phyloP scores from a whole-genome alignment of 192 early-diverging fungal species.

The Spizellomyces punctatus region DNA sequence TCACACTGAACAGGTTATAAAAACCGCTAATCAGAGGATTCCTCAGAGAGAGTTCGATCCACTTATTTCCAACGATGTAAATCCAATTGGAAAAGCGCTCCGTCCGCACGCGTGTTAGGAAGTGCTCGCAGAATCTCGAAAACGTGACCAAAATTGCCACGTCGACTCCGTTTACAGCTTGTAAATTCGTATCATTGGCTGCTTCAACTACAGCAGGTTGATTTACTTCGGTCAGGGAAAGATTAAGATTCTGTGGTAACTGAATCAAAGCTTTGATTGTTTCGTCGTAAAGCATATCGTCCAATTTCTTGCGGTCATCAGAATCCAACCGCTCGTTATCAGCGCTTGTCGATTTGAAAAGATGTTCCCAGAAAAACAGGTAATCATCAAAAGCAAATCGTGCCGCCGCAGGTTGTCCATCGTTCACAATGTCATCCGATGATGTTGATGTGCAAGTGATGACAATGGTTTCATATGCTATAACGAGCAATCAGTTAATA shows the following conservation, averaged over 20 bases:
- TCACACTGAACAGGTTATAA: constrained; percentile 62
- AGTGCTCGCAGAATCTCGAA: constrained; percentile 61
- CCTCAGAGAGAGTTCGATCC: constrained; percentile 53
- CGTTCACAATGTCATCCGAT: background rate
- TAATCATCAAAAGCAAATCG: constrained; percentile 53
- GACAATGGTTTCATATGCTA: constrained; percentile 58
- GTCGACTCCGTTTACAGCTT: constrained; percentile 63
- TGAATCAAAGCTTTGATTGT: constrained; percentile 45
- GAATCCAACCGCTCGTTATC: constrained; percentile 16
- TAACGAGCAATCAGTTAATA: background rate
- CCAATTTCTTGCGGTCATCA: constrained; percentile 30
- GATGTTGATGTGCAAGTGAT: constrained; percentile 43
- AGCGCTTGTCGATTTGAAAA: constrained; percentile 49
- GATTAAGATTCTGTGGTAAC: constrained; percentile 48
- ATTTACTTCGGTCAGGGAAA: constrained; percentile 44
- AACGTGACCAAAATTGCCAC: constrained; percentile 70
- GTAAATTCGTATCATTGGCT: constrained; percentile 39
- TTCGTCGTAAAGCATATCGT: constrained; percentile 55
- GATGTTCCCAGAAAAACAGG: constrained; percentile 60
- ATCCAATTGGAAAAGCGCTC: constrained; percentile 59
- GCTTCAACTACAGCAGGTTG: background rate
- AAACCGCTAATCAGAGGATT: constrained; percentile 74
- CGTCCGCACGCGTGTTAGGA: constrained; percentile 9
- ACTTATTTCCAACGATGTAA: constrained; percentile 50
- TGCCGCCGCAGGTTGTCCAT: background rate